Conservation (phyloP, 2,329 filamentous ascomycete genomes). For the Dendrostoma leiphaemia region DNA sequence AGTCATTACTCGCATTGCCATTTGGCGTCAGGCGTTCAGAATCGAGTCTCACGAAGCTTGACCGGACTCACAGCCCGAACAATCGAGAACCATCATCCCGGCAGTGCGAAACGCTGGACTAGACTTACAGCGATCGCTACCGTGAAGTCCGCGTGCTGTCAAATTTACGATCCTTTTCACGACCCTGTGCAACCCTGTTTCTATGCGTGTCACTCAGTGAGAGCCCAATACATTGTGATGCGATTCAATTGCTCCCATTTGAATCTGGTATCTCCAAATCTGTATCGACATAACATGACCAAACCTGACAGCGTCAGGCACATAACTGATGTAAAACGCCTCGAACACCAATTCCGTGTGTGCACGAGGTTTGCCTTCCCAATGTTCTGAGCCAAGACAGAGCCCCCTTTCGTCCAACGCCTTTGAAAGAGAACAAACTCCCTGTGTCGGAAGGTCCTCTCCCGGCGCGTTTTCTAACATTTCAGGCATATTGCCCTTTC, state of each 20-base stretch:
- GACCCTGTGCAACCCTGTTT: not conserved
- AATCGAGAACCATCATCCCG: no score
- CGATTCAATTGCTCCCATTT: not conserved
- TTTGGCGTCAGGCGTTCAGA: not conserved
- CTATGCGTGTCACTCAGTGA: not conserved
- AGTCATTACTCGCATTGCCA: no score
- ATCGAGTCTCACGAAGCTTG: not conserved
- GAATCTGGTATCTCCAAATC: slow-evolving; percentile 6
- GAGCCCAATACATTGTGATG: not conserved
- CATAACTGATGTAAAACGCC: slow-evolving; percentile 14
- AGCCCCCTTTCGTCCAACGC: not conserved
- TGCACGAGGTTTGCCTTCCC: not conserved
- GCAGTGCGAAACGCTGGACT: no score
- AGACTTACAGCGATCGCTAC: no score
- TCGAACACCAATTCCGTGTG: slow-evolving; percentile 14
- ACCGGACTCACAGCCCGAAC: no score
- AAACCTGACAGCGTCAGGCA: slow-evolving; percentile 7
- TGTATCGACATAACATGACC: slow-evolving; percentile 15
- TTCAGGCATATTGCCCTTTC: no score
- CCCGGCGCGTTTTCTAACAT: no score
- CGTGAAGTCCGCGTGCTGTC: no score
- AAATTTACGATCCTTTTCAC: not conserved
- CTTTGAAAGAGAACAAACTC: no score
- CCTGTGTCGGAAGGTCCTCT: no score
- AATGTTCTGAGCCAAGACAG: not conserved